Conservation (phyloP, 2,329 filamentous ascomycete genomes). For the Paramyrothecium roridum region DNA sequence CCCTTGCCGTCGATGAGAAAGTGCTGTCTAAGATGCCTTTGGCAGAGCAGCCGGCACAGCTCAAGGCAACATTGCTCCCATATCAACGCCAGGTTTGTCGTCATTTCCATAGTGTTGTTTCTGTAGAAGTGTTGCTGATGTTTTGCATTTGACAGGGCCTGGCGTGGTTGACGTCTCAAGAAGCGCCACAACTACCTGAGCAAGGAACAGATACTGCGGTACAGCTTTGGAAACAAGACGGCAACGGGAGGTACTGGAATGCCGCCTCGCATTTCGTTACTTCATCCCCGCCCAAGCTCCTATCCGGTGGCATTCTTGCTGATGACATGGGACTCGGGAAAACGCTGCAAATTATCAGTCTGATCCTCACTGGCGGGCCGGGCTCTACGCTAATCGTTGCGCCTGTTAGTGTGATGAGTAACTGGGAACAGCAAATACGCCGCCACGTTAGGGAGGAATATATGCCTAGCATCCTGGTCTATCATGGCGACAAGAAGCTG, state of each 20-base stretch:
- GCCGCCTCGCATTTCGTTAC: constrained; percentile 56
- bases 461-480: constrained; percentile 65
- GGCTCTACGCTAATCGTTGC: constrained; percentile 76
- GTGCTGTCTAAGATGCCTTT: constrained; percentile 68
- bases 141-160: constrained; percentile 54
- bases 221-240: constrained; percentile 71
- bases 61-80: constrained; percentile 68
- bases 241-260: constrained; percentile 58
- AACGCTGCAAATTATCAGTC: constrained; percentile 79
- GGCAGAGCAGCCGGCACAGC: constrained; percentile 62
- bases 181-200: constrained; percentile 64
- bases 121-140: background rate
- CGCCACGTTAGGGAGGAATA: constrained; percentile 66
- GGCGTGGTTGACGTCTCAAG: constrained; percentile 76
- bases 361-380: constrained; percentile 59
- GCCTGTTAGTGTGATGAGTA: constrained; percentile 84
- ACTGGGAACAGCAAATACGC: constrained; percentile 79
- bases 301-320: constrained; percentile 77
- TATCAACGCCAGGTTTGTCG: constrained; percentile 65
- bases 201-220: constrained; percentile 56
- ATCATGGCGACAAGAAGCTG: constrained; percentile 65
- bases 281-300: constrained; percentile 54
- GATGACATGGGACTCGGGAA: constrained; percentile 95
- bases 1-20: constrained; percentile 68
- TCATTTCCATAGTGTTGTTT: background rate